Base-by-base conservation (phyloP, 2,329 filamentous ascomycete genomes). In the Xylariaceae sp. region DNA sequence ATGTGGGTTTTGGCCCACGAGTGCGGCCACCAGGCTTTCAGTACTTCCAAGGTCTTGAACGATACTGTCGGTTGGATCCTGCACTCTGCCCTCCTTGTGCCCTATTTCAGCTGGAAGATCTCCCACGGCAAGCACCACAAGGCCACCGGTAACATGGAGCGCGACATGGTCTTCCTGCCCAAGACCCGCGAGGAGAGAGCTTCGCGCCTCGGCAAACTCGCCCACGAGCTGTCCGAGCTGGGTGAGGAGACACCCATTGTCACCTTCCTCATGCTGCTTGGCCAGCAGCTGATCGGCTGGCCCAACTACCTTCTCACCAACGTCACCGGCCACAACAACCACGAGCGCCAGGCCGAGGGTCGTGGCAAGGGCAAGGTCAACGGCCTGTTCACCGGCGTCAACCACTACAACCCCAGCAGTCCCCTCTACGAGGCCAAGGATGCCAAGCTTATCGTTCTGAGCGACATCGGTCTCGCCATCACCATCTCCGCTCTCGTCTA, bases 91-190 rank as follows among this genome's bases (percentile, higher is more conserved):
- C 85, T 97, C 45, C 82, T 97, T 58, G 93, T 99, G 53, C 94
- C 94, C 18, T 99, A 97, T 81, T 99, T 97, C 81, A 96, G 91
- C 74, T 99, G 94, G 94, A 96, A 99, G 80, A 92, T 97, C 77
- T 96, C 92, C 67, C 94, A 99, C 80, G 89, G 91, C 80, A 96
- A 96, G 86, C 94, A 99, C 82, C 94, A 99, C 89, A 97, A 97
- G 84, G 92, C 92, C 65, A 99, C 94, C 45, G 94, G 92, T 70
- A 86, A 99, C 82, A 87, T 99, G 78, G 92, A 95, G 78, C 90
- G 93, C 68, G 94, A 99, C 78, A 99, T 99, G 94, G 94, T 97
- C 64, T 97, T 97, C 74, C 82, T 97, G n/a, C 94, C 94, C 62
- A 90, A 90, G 77, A 96, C 92, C 58, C 88, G 92, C 60, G 86